Base-by-base conservation (phyloP, 192 early-diverging fungal genomes). In the Podila epicladia region DNA sequence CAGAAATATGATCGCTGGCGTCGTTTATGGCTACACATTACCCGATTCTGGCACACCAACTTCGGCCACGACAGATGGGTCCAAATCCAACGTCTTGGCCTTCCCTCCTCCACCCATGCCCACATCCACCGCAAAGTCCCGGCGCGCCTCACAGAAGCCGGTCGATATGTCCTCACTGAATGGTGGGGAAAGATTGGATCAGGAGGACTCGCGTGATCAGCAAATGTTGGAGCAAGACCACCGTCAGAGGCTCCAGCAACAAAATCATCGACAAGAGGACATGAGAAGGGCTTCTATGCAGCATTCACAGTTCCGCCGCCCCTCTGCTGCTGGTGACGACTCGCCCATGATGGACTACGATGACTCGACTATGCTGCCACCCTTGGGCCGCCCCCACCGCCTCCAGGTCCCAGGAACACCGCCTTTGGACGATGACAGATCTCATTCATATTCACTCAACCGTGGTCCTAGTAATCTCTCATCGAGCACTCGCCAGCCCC, bases 1-100 rank as follows among this genome's bases (percentile, higher is more conserved):
- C 49, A 71, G 77, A 5, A 73, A 80, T 49, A 80, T 80, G 77
- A 80, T 80, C 22, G 70, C 70, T 2, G 71, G 66, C 19, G 77
- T 80, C 1, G 77, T 80, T 24, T 73, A 80, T 41, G 77, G 77
- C 9, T 65, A 72, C 48, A 72, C 77, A 0, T 55, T 73, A 4
- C 71, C 77, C 33, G 77, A 80, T 33, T 62, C 69, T 22, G 65
- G 50, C 35, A 63, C 65, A 1, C 31, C 75, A 1, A 53, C 50
- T n/a, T 64, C 70, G 9, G 51, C 62, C 12, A 38, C 69, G 22
- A 51, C 35, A 37, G 53, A n/a, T 55, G 53, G 24, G 4, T 45
- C 41, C 41, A 55, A 55, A 26, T 55, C 53, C 4, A 55, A 55
- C 11, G 48, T 31, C 53, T 70, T 37, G 53, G 71, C 9, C 62